Evolutionary conservation across 176 grass and related monocot genomes (phyloP).

Genomic region (Pharus latifolius): DNA sequence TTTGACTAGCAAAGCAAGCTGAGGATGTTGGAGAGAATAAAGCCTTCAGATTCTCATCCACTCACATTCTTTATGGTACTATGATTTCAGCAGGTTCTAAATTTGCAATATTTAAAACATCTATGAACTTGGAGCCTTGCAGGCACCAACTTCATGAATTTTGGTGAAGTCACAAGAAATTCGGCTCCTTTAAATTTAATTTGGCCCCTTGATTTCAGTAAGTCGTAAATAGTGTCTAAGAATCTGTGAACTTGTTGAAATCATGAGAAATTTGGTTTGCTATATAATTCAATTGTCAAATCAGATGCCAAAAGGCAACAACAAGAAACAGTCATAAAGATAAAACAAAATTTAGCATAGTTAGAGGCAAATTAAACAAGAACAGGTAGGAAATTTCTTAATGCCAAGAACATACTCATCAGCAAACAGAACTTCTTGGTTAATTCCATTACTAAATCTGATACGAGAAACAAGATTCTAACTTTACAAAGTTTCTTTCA

Average conservation of each 20-base stretch:
- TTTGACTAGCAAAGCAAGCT: not conserved
- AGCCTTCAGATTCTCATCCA: not conserved
- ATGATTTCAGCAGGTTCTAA: not conserved
- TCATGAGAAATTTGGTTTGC: no score
- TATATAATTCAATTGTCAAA: not conserved
- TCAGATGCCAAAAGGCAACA: not conserved
- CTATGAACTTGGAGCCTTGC: constrained; percentile 14
- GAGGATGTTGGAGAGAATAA: not conserved
- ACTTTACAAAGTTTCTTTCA: no score
- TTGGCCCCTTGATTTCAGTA: constrained; percentile 25
- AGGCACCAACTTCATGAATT: not conserved
- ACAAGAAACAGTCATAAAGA: not conserved
- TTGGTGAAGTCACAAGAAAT: constrained; percentile 13
- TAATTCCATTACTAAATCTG: no score
- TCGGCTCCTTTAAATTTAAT: constrained; percentile 14
- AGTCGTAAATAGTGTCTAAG: no score
- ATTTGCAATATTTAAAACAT: not conserved
- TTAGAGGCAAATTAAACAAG: no score
- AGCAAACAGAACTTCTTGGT: not conserved
- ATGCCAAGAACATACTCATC: constrained; percentile 2
- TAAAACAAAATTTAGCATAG: not conserved
- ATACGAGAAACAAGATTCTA: no score
- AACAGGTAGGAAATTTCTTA: not conserved
- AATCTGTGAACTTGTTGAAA: no score
- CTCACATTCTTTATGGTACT: no score